Base-by-base conservation (phyloP, 2,329 filamentous ascomycete genomes). In the Fusarium tuaranense region DNA sequence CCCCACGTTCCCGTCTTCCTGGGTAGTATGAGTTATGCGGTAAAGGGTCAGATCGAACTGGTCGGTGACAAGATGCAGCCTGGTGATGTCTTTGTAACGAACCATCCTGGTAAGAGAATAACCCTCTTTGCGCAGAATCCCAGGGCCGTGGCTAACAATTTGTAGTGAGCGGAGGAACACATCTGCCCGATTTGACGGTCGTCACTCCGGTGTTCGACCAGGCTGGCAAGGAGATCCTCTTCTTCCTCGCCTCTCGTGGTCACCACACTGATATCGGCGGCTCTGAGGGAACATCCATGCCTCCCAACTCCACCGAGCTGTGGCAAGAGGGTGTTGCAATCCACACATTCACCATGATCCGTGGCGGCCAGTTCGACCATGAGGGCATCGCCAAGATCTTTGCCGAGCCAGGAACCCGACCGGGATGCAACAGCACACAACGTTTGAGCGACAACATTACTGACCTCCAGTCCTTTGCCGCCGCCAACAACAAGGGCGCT, bases 401-500 rank as follows among this genome's bases (percentile, higher is more conserved):
- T 87, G 92, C 66, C 16, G 71, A 74, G 25, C 71, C 71, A 4
- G 68, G 61, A 14, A 67, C 67, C 5, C 60, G 60, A 13, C 69
- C 69, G 5, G 71, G 77, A 10, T 78, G 76, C 39, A 91, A 90
- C 2, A 93, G 93, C 0, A 80, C 82, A 3, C 86, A 94, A 46
- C 95, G 93, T 78, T 85, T 97, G 1, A 91, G 90, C 22, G 94
- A 97, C 82, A 97, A 97, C 80, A 86, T 97, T 73, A 95, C 95
- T 59, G 94, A 97, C 80, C 86, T 97, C 36, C 95, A 95, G 81
- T 94, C 94, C 0, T 93, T 95, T 80, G 92, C 96, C 16, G 94
- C 94, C 0, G 93, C 94, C 6, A 97, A 97, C 79, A 92, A 95
- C 78, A 95, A 95, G 74, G 94, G 94, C 13, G 96, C 95, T 76